A percentile compares a stretch with the other conserved stretches of the same genome.
Conservation (phyloP, 2,329 filamentous ascomycete genomes). For the Penicillium sp. region DNA sequence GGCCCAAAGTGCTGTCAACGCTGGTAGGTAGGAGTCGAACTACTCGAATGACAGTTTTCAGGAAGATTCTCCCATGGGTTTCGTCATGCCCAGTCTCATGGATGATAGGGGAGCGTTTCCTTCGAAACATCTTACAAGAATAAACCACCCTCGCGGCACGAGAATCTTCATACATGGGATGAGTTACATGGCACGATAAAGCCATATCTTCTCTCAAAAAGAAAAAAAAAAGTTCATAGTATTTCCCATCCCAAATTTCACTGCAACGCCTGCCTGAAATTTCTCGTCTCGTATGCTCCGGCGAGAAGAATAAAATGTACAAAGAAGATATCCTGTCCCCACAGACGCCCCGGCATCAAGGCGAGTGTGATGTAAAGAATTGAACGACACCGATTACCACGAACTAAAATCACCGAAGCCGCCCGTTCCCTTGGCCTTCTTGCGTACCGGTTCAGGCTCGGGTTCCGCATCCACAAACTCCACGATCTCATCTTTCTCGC, state of each 20-base stretch:
- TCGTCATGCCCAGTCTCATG: too few species aligned
- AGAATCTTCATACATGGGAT: too few species aligned
- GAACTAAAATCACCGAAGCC: conserved; percentile 95
- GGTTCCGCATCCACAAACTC: conserved; percentile 61
- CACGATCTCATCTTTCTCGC: conserved; percentile 60
- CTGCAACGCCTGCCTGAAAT: neutral
- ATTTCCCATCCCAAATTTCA: neutral
- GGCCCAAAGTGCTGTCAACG: too few species aligned
- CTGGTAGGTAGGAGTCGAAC: too few species aligned
- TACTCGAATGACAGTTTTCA: too few species aligned
- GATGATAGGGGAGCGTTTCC: too few species aligned
- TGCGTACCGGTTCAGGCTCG: conserved; percentile 70
- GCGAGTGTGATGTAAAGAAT: conserved; percentile 67
- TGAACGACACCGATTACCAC: conserved; percentile 73
- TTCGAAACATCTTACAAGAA: too few species aligned
- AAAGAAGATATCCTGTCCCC: neutral
- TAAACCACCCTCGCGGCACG: too few species aligned
- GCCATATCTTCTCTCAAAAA: too few species aligned
- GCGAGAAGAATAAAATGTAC: neutral
- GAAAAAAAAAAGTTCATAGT: neutral
- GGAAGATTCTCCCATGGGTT: too few species aligned
- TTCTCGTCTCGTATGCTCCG: neutral
- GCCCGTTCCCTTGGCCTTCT: conserved; percentile 70
- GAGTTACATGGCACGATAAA: too few species aligned
- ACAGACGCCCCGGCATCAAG: neutral